Evolutionary conservation across 176 grass and related monocot genomes (phyloP).

Genomic region (Poa annua): DNA sequence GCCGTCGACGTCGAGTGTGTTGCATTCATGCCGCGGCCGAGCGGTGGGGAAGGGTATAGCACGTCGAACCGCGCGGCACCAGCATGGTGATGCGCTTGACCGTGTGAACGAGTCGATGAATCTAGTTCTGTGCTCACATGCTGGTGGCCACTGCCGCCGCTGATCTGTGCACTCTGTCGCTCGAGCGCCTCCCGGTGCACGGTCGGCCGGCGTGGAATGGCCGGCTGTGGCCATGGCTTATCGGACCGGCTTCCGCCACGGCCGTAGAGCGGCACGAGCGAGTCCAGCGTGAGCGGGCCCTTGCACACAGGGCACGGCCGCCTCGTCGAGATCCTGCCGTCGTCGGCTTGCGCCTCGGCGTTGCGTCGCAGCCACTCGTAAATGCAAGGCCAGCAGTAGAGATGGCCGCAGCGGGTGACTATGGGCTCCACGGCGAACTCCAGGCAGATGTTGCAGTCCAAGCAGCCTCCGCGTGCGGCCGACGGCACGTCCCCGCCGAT

Average conservation of each 20-base stretch:
- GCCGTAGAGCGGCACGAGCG: constrained; percentile 86
- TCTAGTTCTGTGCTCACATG: background rate
- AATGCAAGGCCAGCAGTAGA: constrained; percentile 99
- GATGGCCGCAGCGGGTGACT: constrained; percentile 89
- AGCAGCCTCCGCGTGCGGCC: constrained; percentile 44
- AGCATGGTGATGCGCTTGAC: background rate
- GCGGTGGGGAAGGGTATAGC: background rate
- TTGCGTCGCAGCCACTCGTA: constrained; percentile 85
- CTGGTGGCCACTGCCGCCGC: background rate
- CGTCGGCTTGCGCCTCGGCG: background rate
- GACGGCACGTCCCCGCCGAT: constrained; percentile 11
- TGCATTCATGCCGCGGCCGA: constrained; percentile 15
- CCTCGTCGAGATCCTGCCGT: constrained; percentile 9
- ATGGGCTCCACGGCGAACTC: constrained; percentile 80
- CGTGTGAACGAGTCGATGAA: background rate
- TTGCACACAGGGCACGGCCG: constrained; percentile 89
- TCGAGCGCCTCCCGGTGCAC: constrained; percentile 37
- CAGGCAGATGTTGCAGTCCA: constrained; percentile 97
- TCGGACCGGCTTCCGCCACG: constrained; percentile 54
- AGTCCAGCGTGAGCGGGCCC: constrained; percentile 49
- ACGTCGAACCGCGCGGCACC: constrained; percentile 14
- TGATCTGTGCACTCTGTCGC: background rate
- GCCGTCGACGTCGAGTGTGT: constrained; percentile 50
- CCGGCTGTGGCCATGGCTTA: constrained; percentile 4
- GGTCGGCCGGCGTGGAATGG: constrained; percentile 55